These are phyloP conservation scores for Arthrocladium fulminans DNA, from an alignment of 2,329 filamentous ascomycete genomes.

Conservation along the genomic window DNA sequence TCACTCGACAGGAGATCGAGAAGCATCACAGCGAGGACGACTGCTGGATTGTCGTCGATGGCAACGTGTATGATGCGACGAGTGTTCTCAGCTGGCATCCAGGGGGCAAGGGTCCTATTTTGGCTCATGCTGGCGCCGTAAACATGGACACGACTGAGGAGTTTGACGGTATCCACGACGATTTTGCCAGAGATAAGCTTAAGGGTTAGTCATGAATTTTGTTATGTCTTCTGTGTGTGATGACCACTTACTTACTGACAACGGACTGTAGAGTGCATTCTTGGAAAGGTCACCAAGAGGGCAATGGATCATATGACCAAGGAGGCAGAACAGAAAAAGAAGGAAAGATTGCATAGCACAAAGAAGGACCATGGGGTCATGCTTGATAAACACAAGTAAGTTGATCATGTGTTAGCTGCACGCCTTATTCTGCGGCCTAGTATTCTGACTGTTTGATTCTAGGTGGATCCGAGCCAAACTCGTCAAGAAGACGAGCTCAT, in stretches of 20 bases:
- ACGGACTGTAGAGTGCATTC: conserved; percentile 36
- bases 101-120: conserved; percentile 31
- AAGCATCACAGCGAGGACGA: conserved; percentile 42
- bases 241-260: neutral
- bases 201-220: neutral
- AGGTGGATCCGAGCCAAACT: conserved; percentile 40
- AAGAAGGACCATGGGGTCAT: neutral
- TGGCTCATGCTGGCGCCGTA: conserved; percentile 43
- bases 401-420: no score
- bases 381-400: neutral
- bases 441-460: no score
- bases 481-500: conserved; percentile 30
- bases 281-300: conserved; percentile 44
- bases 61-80: conserved; percentile 45
- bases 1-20: conserved; percentile 46
- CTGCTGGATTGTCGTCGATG: conserved; percentile 46
- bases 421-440: no score
- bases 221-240: no score
- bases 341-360: conserved; percentile 12
- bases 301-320: conserved; percentile 40
- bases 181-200: conserved; percentile 41
- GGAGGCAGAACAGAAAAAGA: conserved; percentile 31
- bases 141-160: conserved; percentile 42
- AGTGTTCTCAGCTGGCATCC: conserved; percentile 29
- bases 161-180: conserved; percentile 45